Evolutionary conservation across 352 stramenopile genomes (phyloP).

Genomic region (Phytophthora palmivora): DNA sequence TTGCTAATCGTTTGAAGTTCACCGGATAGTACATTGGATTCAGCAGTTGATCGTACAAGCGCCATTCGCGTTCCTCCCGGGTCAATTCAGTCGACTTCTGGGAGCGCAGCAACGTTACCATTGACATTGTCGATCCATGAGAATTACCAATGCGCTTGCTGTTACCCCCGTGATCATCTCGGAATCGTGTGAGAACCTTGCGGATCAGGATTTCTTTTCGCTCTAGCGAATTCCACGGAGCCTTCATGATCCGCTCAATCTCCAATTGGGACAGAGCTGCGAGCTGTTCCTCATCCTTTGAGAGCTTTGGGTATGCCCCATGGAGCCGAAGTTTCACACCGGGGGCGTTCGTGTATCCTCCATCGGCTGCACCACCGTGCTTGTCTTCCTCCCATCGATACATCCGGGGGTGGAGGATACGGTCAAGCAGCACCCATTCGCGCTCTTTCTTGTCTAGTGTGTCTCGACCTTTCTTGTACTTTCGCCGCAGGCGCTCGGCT

Average conservation of each 20-base stretch:
- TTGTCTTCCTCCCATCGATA: slow-evolving; percentile 77
- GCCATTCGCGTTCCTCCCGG: slow-evolving; percentile 74
- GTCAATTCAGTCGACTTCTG: slow-evolving; percentile 62
- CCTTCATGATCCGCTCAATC: slow-evolving; percentile 73
- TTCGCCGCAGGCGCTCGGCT: slow-evolving; percentile 70
- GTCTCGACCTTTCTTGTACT: slow-evolving; percentile 80
- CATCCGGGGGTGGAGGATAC: slow-evolving; percentile 62
- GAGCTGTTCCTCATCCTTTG: slow-evolving; percentile 73
- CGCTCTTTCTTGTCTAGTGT: slow-evolving; percentile 76
- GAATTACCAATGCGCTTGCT: slow-evolving; percentile 19
- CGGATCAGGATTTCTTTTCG: slow-evolving; percentile 77
- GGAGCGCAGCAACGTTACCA: slow-evolving; percentile 57
- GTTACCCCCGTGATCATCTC: slow-evolving; percentile 48
- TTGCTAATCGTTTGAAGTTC: slow-evolving; percentile 53
- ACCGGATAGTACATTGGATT: slow-evolving; percentile 76
- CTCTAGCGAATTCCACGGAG: slow-evolving; percentile 76
- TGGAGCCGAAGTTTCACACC: slow-evolving; percentile 50
- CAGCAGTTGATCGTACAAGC: slow-evolving; percentile 70
- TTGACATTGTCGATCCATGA: slow-evolving; percentile 25
- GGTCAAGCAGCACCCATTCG: slow-evolving; percentile 80
- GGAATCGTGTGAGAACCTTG: slow-evolving; percentile 76
- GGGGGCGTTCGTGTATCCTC: slow-evolving; percentile 25
- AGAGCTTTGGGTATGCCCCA: slow-evolving; percentile 53
- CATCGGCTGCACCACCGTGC: slow-evolving; percentile 29
- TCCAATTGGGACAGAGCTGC: slow-evolving; percentile 68